Base-by-base conservation (phyloP, 768 basidiomycete species). In the Termitomyces sp. region DNA sequence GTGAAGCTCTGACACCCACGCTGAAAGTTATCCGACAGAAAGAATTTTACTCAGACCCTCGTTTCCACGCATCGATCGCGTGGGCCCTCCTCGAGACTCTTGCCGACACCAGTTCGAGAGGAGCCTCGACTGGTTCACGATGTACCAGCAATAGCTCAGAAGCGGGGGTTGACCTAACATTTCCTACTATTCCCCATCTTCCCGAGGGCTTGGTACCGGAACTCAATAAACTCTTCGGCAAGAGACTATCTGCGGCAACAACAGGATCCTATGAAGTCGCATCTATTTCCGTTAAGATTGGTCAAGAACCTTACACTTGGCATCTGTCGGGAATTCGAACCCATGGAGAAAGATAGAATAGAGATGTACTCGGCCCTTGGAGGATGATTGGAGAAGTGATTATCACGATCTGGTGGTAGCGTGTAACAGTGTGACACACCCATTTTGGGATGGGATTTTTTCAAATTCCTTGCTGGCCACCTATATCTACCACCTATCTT, bases 61-160 rank as follows among this genome's bases (percentile, higher is more conserved):
- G 86, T 44, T 97, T 94, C 65, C 95, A 98, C 66, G 80, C 89
- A 12, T 95, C 93, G 2, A 84, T 97, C 54, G 92, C 85, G 10
- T 97, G 95, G 94, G 84, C 86, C 14, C 76, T 93, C 43, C 79
- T 92, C 49, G 75, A 81, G 19, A 10, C 52, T n/a, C n/a, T 32
- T 37, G 34, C 42, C 39, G 39, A 54, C 52, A 32, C n/a, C 55
- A 40, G 28, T 30, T 16, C 41, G 47, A 47, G 57, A 52, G 44
- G 37, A 45, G 25, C 21, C 5, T 54, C 44, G 54, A 45, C 59
- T 57, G 41, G 39, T 25, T 50, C 64, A 50, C 52, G 41, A 40
- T 40, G 53, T 48, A 53, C 60, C 52, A 50, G 28, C 27, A 43
- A 57, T 28, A 52, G 54, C 41, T 55, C 59, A 27, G 43, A 60